Base-by-base conservation (phyloP, 2,329 filamentous ascomycete species). In the Cylindrodendrum hubeiense region DNA sequence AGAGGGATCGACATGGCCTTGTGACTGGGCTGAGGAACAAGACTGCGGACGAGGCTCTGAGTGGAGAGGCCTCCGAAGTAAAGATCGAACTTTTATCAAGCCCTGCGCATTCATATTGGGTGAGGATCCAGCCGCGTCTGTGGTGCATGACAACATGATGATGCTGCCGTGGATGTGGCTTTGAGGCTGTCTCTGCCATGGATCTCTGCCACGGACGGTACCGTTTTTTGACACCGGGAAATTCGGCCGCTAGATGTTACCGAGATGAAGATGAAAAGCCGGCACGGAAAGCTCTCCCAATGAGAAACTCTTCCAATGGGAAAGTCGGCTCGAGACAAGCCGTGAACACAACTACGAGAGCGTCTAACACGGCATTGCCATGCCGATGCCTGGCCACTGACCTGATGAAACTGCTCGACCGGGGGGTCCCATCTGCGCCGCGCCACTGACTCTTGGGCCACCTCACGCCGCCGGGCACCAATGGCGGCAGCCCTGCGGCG, bases 321-420 rank as follows among this genome's bases (percentile, higher is more conserved):
- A 44, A 39, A 13, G 13, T 17, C 6, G 30, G 17, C 30, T n/a
- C 39, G 5, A 30, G 50, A 52, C 19, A 22, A 15, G 17, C 10
- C 37, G 28, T 17, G 5, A 43, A 22, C 10, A 34, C 10, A 43
- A 8, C 22, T 3, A 13, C 3, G 37, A 24, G 43, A 28, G 60
- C 53, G 39, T 62, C 51, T 56, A 62, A 56, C 51, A 50, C 59
- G 59, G 59, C 51, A 62, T 33, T 9, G 33, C n/a, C 22, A 62
- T 62, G 60, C 52, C 52, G 60, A 62, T 30, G 24, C 47, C 46
- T 24, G 9, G n/a, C 41, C 15, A 47, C 44, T 28, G 24, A 46
- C 44, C 10, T 10, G 43, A 30, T 47, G 33, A 64, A 64, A 55
- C 34, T 33, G 50, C 7, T 8, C 47, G 21, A 19, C 19, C 19